phyloP scores from a whole-genome alignment of 371 early-diverging fungal genomes.

The Rhizoclosmatium hyalinum region DNA sequence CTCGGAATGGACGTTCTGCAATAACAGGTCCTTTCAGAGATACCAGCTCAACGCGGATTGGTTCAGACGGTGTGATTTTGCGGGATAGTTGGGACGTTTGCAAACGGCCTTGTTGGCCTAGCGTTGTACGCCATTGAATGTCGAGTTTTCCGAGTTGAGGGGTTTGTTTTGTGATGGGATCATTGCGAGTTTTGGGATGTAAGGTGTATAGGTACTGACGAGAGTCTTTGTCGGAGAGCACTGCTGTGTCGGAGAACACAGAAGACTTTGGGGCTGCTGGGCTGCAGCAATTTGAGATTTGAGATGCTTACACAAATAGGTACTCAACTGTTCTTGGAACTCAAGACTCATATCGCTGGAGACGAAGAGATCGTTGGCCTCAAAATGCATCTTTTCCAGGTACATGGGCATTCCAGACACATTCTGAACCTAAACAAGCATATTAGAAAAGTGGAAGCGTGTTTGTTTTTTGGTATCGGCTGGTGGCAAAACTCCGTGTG shows the following conservation, averaged over 20 bases:
- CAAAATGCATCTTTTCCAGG: conserved; percentile 88
- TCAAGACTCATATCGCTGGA: conserved; percentile 53
- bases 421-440: conserved; percentile 70
- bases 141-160: conserved; percentile 91
- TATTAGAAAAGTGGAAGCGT: too few relatives aligned
- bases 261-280: conserved; percentile 19
- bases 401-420: conserved; percentile 79
- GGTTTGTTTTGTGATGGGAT: conserved; percentile 72
- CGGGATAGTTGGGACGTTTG: conserved; percentile 94
- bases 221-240: conserved; percentile 79
- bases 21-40: conserved; percentile 34
- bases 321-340: neutral
- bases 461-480: too few relatives aligned
- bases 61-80: conserved; percentile 78
- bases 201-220: conserved; percentile 91
- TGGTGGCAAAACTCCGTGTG: too few relatives aligned
- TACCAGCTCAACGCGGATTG: conserved; percentile 75
- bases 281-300: neutral
- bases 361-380: conserved; percentile 74
- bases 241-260: conserved; percentile 64
- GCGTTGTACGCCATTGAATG: conserved; percentile 88
- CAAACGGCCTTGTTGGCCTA: conserved; percentile 84
- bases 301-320: neutral
- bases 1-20: conserved; percentile 49
- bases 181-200: conserved; percentile 64